Evolutionary conservation across 805 yeast species (phyloP).

Genomic region (Candida boleticola): DNA sequence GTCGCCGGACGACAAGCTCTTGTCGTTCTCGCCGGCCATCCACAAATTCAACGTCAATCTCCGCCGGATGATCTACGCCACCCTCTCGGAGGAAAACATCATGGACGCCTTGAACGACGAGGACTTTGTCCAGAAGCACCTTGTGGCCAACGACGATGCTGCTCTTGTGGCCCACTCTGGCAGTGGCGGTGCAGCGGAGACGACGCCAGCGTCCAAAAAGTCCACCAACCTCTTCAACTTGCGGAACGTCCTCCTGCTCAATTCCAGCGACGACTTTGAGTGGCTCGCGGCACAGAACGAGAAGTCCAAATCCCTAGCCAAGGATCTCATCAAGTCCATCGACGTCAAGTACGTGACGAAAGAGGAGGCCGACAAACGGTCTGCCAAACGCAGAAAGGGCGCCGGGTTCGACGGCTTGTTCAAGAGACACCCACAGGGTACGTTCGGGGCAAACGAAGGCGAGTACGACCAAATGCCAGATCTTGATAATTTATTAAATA

Average conservation of each 20-base stretch:
- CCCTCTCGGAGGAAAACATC: constrained; percentile 18
- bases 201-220: too few relatives aligned
- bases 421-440: constrained; percentile 3
- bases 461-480: constrained; percentile 24
- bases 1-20: constrained; percentile 15
- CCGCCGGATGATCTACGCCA: constrained; percentile 20
- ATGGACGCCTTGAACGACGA: constrained; percentile 21
- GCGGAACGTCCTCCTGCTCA: constrained; percentile 22
- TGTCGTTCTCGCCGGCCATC: constrained; percentile 30
- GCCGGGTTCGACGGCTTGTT: constrained; percentile 3
- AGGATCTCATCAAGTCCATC: constrained; percentile 22
- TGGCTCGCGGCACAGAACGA: constrained; percentile 18
- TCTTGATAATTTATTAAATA: constrained; percentile 13
- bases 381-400: constrained; percentile 6
- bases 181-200: constrained; percentile 1
- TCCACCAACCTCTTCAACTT: constrained; percentile 32
- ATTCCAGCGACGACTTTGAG: constrained; percentile 10
- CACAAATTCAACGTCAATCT: constrained; percentile 24
- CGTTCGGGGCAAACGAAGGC: constrained; percentile 19
- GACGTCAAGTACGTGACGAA: constrained; percentile 21
- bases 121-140: constrained; percentile 20
- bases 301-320: constrained; percentile 11
- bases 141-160: constrained; percentile 12
- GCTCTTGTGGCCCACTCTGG: constrained; percentile 3
- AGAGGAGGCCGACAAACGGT: constrained; percentile 16